phyloP scores from a whole-genome alignment of 805 yeast species.

The Candida arabinofermentans region DNA sequence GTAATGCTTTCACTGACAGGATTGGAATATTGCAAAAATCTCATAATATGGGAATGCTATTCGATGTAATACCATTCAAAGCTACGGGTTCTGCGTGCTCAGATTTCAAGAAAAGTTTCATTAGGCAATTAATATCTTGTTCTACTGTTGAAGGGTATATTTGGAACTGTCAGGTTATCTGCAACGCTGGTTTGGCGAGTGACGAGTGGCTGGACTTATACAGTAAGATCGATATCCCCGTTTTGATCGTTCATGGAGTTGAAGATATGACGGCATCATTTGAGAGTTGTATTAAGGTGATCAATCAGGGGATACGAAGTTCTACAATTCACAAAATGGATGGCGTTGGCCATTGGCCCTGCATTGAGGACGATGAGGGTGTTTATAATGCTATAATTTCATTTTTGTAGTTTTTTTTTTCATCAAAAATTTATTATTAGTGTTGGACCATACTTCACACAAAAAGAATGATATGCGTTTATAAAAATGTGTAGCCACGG shows the following conservation, averaged over 20 bases:
- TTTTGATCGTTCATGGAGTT: slow-evolving; percentile 10
- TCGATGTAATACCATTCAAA: slow-evolving; percentile 11
- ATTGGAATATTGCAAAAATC: slow-evolving; percentile 1
- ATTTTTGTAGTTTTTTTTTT: too few species aligned
- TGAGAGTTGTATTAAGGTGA: slow-evolving; percentile 9
- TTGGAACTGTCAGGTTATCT: slow-evolving; percentile 11
- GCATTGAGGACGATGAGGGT: slow-evolving; percentile 10
- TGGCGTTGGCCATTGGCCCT: slow-evolving; percentile 17
- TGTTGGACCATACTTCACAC: too few species aligned
- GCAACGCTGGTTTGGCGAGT: slow-evolving; percentile 5
- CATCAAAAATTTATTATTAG: too few species aligned
- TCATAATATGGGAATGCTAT: slow-evolving; percentile 1
- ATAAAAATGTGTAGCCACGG: too few species aligned
- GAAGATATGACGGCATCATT: slow-evolving; percentile 11
- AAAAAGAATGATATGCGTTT: too few species aligned
- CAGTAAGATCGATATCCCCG: slow-evolving; percentile 5
- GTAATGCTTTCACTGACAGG: slow-evolving; percentile 7
- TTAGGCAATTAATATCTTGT: slow-evolving; percentile 7
- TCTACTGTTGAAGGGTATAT: slow-evolving; percentile 10
- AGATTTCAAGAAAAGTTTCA: slow-evolving; percentile 6
- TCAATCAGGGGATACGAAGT: slow-evolving; percentile 3
- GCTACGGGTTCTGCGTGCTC: slow-evolving; percentile 12
- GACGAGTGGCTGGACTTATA: slow-evolving; percentile 5
- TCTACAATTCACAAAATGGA: neutral
- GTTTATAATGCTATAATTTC: slow-evolving; percentile 2